Percentiles rank a stretch among this genome's conserved stretches.
Conservation (phyloP, 1,284 basidiomycete species). For the Ustilago esculenta region DNA sequence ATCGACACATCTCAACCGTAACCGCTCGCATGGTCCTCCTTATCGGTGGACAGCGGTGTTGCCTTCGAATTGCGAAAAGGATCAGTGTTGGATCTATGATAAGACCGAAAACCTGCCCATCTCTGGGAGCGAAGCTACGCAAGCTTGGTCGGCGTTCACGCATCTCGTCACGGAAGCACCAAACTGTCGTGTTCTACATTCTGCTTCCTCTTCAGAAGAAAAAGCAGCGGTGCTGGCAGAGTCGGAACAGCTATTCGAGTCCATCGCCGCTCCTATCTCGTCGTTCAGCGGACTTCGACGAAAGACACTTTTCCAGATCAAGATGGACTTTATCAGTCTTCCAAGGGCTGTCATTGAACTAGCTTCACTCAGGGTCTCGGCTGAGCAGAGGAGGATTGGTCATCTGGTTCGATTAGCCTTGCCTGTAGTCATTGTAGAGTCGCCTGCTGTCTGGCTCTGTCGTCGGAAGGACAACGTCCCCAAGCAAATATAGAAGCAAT, state of each 20-base stretch:
- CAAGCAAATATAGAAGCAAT: too few relatives aligned
- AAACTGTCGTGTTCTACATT: conserved; percentile 22
- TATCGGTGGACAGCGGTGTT: conserved; percentile 4
- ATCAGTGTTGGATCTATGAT: conserved; percentile 50
- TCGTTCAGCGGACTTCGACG: conserved; percentile 24
- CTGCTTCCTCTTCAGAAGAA: neutral
- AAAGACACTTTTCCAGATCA: conserved; percentile 15
- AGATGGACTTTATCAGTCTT: conserved; percentile 8
- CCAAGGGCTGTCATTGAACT: neutral
- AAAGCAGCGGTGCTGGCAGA: conserved; percentile 5
- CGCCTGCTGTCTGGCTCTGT: conserved; percentile 36
- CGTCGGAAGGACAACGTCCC: conserved; percentile 10
- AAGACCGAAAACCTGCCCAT: conserved; percentile 54
- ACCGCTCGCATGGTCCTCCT: neutral
- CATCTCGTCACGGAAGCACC: conserved; percentile 43
- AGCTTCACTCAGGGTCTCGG: neutral
- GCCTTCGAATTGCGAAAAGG: conserved; percentile 2
- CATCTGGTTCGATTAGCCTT: conserved; percentile 6
- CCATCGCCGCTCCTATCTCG: conserved; percentile 9
- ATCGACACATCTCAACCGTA: conserved; percentile 71
- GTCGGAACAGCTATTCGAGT: conserved; percentile 32
- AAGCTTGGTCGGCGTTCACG: conserved; percentile 37
- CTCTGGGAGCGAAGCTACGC: conserved; percentile 4
- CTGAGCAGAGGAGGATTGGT: neutral
- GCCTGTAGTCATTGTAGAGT: conserved; percentile 23